Conservation (phyloP, 2,329 filamentous ascomycete species). For the Alternaria metachromatica region DNA sequence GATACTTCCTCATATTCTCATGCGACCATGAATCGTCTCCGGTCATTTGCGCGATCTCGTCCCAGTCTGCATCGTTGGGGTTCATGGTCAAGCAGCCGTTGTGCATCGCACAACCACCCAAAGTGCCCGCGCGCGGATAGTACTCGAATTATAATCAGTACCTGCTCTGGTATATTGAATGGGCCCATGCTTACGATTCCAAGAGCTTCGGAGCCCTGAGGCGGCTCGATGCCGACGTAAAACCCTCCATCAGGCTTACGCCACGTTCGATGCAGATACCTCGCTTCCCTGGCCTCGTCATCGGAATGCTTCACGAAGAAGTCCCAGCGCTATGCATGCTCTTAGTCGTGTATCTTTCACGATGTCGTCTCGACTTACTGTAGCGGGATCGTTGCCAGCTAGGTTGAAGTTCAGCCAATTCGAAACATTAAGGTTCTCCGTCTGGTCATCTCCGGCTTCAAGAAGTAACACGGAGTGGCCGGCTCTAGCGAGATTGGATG, state of each 20-base stretch:
- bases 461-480: slow-evolving; percentile 65
- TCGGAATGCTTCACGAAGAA: slow-evolving; percentile 68
- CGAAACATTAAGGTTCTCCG: slow-evolving; percentile 56
- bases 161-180: background rate
- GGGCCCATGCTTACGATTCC: background rate
- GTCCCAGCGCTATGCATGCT: slow-evolving; percentile 56
- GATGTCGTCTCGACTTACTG: background rate
- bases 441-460: slow-evolving; percentile 65
- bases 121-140: slow-evolving; percentile 64
- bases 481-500: slow-evolving; percentile 43
- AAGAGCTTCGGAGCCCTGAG: slow-evolving; percentile 44
- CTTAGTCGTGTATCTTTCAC: background rate
- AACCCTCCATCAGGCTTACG: slow-evolving; percentile 57
- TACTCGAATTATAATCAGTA: slow-evolving; percentile 29
- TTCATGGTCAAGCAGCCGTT: slow-evolving; percentile 62
- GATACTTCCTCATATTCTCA: slow-evolving; percentile 65
- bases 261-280: slow-evolving; percentile 65
- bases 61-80: slow-evolving; percentile 65
- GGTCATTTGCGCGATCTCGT: slow-evolving; percentile 63
- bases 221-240: slow-evolving; percentile 62
- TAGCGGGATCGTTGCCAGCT: slow-evolving; percentile 47
- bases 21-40: slow-evolving; percentile 65
- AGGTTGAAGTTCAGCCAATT: slow-evolving; percentile 59
- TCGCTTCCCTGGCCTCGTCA: slow-evolving; percentile 58
- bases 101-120: slow-evolving; percentile 66